Evolutionary conservation across 768 basidiomycete species (phyloP).

Genomic region (Phylloporus sp.): DNA sequence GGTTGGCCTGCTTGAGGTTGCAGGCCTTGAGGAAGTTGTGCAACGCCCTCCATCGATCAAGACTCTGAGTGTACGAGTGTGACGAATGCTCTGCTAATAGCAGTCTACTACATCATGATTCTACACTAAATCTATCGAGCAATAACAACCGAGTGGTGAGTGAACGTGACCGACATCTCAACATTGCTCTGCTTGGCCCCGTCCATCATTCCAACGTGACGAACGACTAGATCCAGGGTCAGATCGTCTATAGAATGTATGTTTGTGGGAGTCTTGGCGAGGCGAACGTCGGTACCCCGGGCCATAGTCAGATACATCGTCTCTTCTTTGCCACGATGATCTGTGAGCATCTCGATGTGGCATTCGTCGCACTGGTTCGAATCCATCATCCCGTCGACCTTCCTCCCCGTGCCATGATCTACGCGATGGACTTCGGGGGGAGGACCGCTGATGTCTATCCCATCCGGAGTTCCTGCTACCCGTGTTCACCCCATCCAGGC

Average conservation of each 20-base stretch:
- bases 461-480: background rate
- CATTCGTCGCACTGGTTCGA: background rate
- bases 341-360: constrained; percentile 1
- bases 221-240: constrained; percentile 4
- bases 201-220: constrained; percentile 1
- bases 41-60: constrained; percentile 20
- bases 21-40: constrained; percentile 26
- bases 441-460: constrained; percentile 1
- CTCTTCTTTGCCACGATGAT: constrained; percentile 1
- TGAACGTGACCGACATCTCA: background rate
- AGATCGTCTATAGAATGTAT: constrained; percentile 2
- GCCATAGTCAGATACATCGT: background rate
- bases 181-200: constrained; percentile 4
- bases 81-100: background rate
- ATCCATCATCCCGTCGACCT: background rate
- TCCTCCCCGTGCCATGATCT: constrained; percentile 10
- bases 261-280: constrained; percentile 2
- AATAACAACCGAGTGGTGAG: constrained; percentile 4
- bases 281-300: background rate
- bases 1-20: constrained; percentile 39
- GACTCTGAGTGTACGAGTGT: background rate
- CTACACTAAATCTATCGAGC: constrained; percentile 3
- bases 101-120: constrained; percentile 1
- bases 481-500: constrained; percentile 28
- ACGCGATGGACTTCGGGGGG: constrained; percentile 2